Base-by-base conservation (phyloP, 1,284 basidiomycete genomes). In the Hymenochaete sp. region DNA sequence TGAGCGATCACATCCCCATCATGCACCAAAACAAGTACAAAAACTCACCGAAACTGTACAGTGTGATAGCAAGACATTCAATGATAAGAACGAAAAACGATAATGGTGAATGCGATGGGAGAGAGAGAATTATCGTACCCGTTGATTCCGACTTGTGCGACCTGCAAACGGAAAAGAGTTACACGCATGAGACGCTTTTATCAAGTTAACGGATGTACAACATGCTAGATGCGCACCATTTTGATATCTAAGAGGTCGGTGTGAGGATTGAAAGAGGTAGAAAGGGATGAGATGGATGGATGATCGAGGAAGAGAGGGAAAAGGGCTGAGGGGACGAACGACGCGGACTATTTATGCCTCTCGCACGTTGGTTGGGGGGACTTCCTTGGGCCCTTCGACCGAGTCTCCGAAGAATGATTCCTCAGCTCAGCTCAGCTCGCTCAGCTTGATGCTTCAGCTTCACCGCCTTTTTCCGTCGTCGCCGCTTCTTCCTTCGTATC, bases 121-220 rank as follows among this genome's bases (percentile, higher is more conserved):
- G 11, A 32, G 21, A 16, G n/a, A 25, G 32, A 50, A 29, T 48
- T 42, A n/a, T 59, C 74, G 52, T 62, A 87, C 85, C 89, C 90
- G 73, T 95, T 95, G 73, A 95, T 93, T 60, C 91, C 91, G 64
- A 92, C 87, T 71, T 89, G 85, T 68, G 90, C 42, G 27, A 29
- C 31, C 45, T 47, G 31, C 16, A 39, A 24, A 31, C 8, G 36
- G 22, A 31, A 24, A 32, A 26, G 9, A 27, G 24, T 36, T 18
- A 43, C 37, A 39, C n/a, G 27, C 26, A 47, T 39, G 19, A 14
- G 28, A 26, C 32, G 32, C 25, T 25, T 10, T 14, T 26, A 14
- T 16, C 11, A 28, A 13, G 14, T 9, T 21, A 13, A 16, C 32
- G 8, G 10, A n/a, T 14, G 18, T 25, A 28, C 25, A n/a, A 8